Conservation (phyloP, 1,284 basidiomycete species). For the Phellinidium pouzarii region DNA sequence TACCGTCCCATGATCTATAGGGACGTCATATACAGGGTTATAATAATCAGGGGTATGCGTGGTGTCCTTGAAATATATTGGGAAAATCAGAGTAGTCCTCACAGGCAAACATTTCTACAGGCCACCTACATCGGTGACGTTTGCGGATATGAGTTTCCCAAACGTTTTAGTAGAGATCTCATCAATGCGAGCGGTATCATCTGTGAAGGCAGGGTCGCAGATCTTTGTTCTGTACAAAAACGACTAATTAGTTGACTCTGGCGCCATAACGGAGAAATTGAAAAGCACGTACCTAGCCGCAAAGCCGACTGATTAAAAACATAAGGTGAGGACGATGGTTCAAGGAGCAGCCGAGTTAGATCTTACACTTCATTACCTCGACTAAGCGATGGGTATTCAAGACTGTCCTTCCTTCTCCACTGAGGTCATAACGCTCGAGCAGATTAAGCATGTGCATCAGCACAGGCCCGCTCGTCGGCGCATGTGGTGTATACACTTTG, state of each 20-base stretch:
- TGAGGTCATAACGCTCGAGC: conserved; percentile 59
- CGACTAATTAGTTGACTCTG: conserved; percentile 8
- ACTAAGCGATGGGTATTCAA: conserved; percentile 66
- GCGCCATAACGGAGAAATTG: conserved; percentile 17
- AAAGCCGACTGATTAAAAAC: conserved; percentile 49
- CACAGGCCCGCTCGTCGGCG: conserved; percentile 79
- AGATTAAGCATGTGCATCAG: conserved; percentile 78
- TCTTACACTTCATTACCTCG: conserved; percentile 70
- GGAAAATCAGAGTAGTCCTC: conserved; percentile 7
- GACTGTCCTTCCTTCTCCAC: conserved; percentile 41
- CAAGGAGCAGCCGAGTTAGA: conserved; percentile 12
- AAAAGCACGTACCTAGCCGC: conserved; percentile 72
- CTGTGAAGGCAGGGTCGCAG: conserved; percentile 65
- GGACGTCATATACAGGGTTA: conserved; percentile 72
- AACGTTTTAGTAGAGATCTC: conserved; percentile 71
- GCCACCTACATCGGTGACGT: conserved; percentile 72
- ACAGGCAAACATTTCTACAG: conserved; percentile 5
- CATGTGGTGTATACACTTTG: conserved; percentile 78
- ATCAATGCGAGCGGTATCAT: conserved; percentile 49
- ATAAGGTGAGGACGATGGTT: conserved; percentile 9
- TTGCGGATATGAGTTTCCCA: conserved; percentile 51
- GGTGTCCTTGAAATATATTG: conserved; percentile 43
- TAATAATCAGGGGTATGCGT: conserved; percentile 84
- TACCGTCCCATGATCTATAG: conserved; percentile 82
- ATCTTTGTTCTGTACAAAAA: conserved; percentile 58